These are phyloP conservation scores for Trichoderma simmonsii DNA, from an alignment of 2,329 filamentous ascomycete genomes.

Conservation along the genomic window DNA sequence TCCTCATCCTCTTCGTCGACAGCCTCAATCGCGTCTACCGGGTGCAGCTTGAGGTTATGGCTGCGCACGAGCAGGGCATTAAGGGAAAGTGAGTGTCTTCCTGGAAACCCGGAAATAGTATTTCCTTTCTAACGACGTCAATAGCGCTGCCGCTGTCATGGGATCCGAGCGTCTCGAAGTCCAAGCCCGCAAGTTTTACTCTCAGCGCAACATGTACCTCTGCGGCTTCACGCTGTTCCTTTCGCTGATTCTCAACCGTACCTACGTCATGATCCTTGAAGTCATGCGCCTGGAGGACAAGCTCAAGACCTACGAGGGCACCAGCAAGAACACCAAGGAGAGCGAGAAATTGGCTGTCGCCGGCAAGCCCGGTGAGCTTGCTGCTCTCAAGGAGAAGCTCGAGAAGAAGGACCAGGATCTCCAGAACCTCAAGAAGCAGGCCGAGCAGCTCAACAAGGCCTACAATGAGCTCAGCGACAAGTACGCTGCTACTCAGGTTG, in stretches of 20 bases:
- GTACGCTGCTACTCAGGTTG: conserved; percentile 58
- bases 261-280: conserved; percentile 95
- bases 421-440: conserved; percentile 88
- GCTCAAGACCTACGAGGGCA: conserved; percentile 72
- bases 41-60: conserved; percentile 82
- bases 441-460: conserved; percentile 75
- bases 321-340: conserved; percentile 58
- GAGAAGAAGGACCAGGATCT: conserved; percentile 79
- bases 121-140: conserved; percentile 22
- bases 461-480: conserved; percentile 85
- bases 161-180: conserved; percentile 97
- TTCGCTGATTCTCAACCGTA: conserved; percentile 97
- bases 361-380: conserved; percentile 74
- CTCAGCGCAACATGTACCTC: conserved; percentile 99
- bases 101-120: not conserved
- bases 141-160: conserved; percentile 61
- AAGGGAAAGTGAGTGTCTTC: conserved; percentile 44
- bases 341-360: conserved; percentile 68
- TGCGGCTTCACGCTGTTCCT: conserved; percentile 99
- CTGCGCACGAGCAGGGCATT: conserved; percentile 58
- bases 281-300: conserved; percentile 88
- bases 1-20: conserved; percentile 95
- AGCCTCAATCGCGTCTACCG: conserved; percentile 95
- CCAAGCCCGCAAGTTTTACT: conserved; percentile 99
- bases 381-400: conserved; percentile 65